Conservation (phyloP, 1,284 basidiomycete species). For the Cryptococcus neoformans region DNA sequence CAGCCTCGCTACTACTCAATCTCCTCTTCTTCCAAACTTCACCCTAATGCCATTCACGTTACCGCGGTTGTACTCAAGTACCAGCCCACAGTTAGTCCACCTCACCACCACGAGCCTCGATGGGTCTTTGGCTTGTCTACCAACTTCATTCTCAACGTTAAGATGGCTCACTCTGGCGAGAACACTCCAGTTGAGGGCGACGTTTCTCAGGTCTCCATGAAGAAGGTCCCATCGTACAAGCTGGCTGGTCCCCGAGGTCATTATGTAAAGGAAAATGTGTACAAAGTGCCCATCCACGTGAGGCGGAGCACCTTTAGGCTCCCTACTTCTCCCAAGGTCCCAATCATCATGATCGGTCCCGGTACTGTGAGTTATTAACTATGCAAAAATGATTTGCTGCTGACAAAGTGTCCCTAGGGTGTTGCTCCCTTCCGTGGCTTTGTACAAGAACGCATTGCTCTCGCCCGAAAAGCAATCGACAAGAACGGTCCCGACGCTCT, state of each 20-base stretch:
- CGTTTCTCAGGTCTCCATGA: slow-evolving; percentile 40
- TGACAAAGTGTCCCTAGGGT: slow-evolving; percentile 54
- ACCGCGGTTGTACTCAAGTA: slow-evolving; percentile 94
- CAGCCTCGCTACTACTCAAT: slow-evolving; percentile 99
- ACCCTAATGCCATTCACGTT: slow-evolving; percentile 85
- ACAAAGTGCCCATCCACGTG: slow-evolving; percentile 90
- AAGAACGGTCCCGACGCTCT: slow-evolving; percentile 87
- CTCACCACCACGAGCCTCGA: slow-evolving; percentile 51
- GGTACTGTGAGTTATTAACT: slow-evolving; percentile 70
- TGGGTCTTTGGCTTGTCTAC: slow-evolving; percentile 82
- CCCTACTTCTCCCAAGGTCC: slow-evolving; percentile 95
- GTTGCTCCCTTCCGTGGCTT: slow-evolving; percentile 99
- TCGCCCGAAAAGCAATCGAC: slow-evolving; percentile 87
- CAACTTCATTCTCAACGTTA: slow-evolving; percentile 90
- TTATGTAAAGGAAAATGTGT: slow-evolving; percentile 63
- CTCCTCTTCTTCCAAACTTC: slow-evolving; percentile 90
- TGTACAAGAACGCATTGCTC: slow-evolving; percentile 93
- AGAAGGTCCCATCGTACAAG: slow-evolving; percentile 65
- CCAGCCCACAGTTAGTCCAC: slow-evolving; percentile 59
- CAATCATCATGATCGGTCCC: slow-evolving; percentile 98
- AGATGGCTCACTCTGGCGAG: slow-evolving; percentile 63
- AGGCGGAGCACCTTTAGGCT: slow-evolving; percentile 94
- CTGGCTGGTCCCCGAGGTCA: slow-evolving; percentile 85
- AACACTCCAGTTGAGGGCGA: slow-evolving; percentile 49
- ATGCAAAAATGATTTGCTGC: neutral